phyloP scores from a whole-genome alignment of 495 filamentous ascomycete species.

The Jackrogersella multiformis region DNA sequence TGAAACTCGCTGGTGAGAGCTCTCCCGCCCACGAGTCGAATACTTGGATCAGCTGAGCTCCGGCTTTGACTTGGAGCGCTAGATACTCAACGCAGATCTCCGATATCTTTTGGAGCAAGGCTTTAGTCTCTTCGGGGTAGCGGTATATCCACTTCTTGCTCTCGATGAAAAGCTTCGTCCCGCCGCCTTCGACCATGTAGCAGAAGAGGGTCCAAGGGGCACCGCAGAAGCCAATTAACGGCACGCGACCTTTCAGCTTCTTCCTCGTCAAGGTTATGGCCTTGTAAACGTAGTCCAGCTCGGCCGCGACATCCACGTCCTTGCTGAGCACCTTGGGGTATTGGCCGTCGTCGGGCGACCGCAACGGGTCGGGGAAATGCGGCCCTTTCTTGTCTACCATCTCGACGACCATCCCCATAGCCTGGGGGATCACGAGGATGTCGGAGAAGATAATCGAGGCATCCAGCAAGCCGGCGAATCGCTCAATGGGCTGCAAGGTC shows the following conservation, averaged over 20 bases:
- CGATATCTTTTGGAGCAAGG: constrained; percentile 86
- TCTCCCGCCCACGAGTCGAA: constrained; percentile 99
- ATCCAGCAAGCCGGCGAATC: constrained; percentile 88
- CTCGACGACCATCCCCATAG: constrained; percentile 95
- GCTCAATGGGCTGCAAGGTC: constrained; percentile 93
- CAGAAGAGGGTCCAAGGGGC: constrained; percentile 96
- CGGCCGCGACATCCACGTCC: constrained; percentile 81
- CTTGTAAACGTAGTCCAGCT: constrained; percentile 93
- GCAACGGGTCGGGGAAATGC: constrained; percentile 86
- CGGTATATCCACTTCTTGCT: constrained; percentile 96
- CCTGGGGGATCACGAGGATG: constrained; percentile 96
- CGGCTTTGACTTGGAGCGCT: constrained; percentile 88
- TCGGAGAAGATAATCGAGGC: constrained; percentile 99
- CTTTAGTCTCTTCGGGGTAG: constrained; percentile 81
- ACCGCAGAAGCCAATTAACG: constrained; percentile 96
- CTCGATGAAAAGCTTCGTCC: constrained; percentile 90
- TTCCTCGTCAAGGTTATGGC: constrained; percentile 90
- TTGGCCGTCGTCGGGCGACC: constrained; percentile 78
- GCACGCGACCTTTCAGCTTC: constrained; percentile 88
- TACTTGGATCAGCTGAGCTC: constrained; percentile 93
- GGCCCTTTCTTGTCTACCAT: constrained; percentile 98
- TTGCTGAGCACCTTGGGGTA: constrained; percentile 79
- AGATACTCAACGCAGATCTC: constrained; percentile 94
- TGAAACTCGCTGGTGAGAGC: constrained; percentile 83
- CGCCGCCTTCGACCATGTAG: constrained; percentile 99